phyloP scores from a whole-genome alignment of 768 basidiomycete genomes.

The Suillus hirtellus region DNA sequence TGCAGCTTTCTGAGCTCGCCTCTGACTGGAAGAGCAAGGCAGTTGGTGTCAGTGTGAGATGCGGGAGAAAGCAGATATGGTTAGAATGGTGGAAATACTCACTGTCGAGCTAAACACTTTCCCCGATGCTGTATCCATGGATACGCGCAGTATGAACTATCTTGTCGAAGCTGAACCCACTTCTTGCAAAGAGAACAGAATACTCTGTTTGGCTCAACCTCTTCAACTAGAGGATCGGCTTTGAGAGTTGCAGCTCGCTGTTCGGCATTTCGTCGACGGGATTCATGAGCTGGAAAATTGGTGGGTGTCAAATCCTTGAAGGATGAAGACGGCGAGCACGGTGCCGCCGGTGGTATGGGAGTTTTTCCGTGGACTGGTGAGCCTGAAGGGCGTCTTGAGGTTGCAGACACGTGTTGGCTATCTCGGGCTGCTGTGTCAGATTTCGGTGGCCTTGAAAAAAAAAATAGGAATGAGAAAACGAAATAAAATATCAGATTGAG shows the following conservation, averaged over 20 bases:
- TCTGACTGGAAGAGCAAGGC: slow-evolving; percentile 42
- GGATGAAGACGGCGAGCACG: slow-evolving; percentile 37
- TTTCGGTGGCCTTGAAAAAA: neutral
- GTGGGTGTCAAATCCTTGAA: slow-evolving; percentile 61
- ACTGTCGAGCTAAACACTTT: slow-evolving; percentile 76
- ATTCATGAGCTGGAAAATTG: slow-evolving; percentile 61
- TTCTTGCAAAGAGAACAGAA: slow-evolving; percentile 76
- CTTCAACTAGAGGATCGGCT: slow-evolving; percentile 61
- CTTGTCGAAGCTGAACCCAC: slow-evolving; percentile 82
- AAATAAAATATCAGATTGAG: neutral
- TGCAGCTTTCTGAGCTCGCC: slow-evolving; percentile 55
- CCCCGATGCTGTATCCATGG: slow-evolving; percentile 79
- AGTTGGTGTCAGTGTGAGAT: slow-evolving; percentile 5
- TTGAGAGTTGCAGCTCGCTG: slow-evolving; percentile 73
- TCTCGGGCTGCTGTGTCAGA: neutral
- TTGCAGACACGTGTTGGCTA: neutral
- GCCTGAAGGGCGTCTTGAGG: neutral
- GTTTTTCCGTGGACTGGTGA: slow-evolving; percentile 11
- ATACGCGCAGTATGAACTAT: slow-evolving; percentile 77
- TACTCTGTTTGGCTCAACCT: slow-evolving; percentile 73
- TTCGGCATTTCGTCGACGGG: slow-evolving; percentile 74
- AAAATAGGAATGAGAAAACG: neutral
- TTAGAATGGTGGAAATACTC: slow-evolving; percentile 32
- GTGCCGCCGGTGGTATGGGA: slow-evolving; percentile 17
- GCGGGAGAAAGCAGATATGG: slow-evolving; percentile 9